Conservation (phyloP, 1,284 basidiomycete genomes). For the Rhodotorula sp. region DNA sequence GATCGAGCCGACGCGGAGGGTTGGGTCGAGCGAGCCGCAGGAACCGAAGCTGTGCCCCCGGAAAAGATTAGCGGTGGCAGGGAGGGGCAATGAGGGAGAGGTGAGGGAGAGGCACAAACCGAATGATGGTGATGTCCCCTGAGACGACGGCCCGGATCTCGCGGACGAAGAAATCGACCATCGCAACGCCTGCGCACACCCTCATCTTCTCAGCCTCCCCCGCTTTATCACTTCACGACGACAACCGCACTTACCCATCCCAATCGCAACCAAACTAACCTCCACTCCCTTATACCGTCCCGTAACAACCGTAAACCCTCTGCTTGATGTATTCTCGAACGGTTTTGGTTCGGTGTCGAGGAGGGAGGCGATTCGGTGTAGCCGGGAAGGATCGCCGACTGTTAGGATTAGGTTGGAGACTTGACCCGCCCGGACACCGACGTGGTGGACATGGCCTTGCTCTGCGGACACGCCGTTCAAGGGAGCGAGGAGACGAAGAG, state of each 20-base stretch:
- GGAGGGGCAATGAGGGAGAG: background rate
- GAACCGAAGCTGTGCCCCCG: conserved; percentile 62
- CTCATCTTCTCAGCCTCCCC: background rate
- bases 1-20: conserved; percentile 66
- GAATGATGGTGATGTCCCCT: conserved; percentile 73
- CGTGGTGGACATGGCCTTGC: conserved; percentile 31
- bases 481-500: background rate
- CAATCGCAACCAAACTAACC: conserved; percentile 72
- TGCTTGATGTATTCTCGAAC: conserved; percentile 66
- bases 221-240: background rate
- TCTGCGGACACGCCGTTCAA: background rate
- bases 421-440: conserved; percentile 48
- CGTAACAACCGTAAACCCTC: conserved; percentile 76
- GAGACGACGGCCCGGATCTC: conserved; percentile 72
- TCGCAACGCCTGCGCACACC: conserved; percentile 52
- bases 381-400: conserved; percentile 70
- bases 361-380: conserved; percentile 59
- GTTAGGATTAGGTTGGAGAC: conserved; percentile 78
- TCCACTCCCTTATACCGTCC: conserved; percentile 68
- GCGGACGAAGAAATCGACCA: conserved; percentile 79
- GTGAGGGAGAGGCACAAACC: conserved; percentile 52
- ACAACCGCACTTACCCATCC: conserved; percentile 61
- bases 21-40: conserved; percentile 68
- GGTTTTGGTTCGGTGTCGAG: conserved; percentile 57
- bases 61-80: conserved; percentile 17